These are phyloP conservation scores for Solanum microdontum DNA, from an alignment of 257 asterid species.

Conservation along the genomic window DNA sequence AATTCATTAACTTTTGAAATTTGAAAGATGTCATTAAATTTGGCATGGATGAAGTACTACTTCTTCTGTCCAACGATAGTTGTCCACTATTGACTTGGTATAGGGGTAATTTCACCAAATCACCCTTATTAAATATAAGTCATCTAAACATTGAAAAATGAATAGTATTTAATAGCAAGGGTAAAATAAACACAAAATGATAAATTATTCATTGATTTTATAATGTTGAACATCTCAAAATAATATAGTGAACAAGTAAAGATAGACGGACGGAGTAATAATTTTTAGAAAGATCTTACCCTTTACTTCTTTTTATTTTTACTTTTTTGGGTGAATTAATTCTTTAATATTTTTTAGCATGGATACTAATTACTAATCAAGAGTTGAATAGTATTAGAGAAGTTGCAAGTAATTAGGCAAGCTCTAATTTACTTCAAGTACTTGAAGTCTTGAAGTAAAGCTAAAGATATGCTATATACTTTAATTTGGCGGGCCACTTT, in stretches of 20 bases:
- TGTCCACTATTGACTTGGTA: no score
- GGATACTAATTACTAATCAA: background rate
- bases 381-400: background rate
- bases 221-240: no score
- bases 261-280: background rate
- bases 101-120: no score
- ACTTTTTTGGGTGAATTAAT: background rate
- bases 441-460: background rate
- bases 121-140: no score
- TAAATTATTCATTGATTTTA: no score
- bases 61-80: no score
- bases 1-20: background rate
- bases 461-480: background rate
- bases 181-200: no score
- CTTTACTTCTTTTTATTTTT: background rate
- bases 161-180: no score
- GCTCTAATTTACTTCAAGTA: background rate
- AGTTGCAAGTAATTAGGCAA: background rate
- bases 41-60: background rate
- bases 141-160: no score
- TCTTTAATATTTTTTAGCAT: no score
- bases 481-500: background rate
- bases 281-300: background rate
- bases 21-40: background rate
- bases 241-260: no score